phyloP scores from a whole-genome alignment of 2,329 filamentous ascomycete genomes.

The Colletotrichum cereale region DNA sequence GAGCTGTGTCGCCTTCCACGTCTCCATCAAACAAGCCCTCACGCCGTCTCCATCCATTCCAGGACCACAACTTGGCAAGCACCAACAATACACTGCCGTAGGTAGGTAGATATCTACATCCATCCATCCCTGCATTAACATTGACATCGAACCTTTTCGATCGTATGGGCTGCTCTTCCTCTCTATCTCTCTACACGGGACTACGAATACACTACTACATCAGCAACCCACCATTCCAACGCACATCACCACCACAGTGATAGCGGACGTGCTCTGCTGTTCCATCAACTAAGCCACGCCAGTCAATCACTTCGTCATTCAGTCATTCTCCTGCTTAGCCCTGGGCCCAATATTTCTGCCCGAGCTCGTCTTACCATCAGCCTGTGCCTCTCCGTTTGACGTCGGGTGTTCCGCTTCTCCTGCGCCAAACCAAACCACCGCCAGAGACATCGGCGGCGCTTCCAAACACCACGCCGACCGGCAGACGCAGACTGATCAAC shows the following conservation, averaged over 20 bases:
- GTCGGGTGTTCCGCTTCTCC: background rate
- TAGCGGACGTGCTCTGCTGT: constrained; percentile 8
- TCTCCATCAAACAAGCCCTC: constrained; percentile 15
- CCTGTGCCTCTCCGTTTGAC: constrained; percentile 4
- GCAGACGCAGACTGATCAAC: constrained; percentile 4
- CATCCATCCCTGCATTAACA: background rate
- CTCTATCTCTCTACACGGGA: constrained; percentile 8
- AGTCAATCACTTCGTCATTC: constrained; percentile 11
- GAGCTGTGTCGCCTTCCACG: constrained; percentile 1
- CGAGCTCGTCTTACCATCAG: background rate
- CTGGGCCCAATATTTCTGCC: background rate
- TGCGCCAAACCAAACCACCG: constrained; percentile 9
- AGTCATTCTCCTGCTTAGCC: background rate
- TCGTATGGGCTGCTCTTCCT: background rate
- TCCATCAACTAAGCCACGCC: constrained; percentile 9
- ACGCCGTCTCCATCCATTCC: constrained; percentile 1
- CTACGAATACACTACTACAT: constrained; percentile 14
- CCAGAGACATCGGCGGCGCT: constrained; percentile 9
- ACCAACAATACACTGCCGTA: too few relatives aligned
- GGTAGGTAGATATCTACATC: too few relatives aligned
- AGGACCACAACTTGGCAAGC: background rate
- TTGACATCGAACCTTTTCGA: background rate
- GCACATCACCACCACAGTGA: constrained; percentile 15
- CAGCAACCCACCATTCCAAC: constrained; percentile 9
- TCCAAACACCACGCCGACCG: constrained; percentile 31